phyloP scores from a whole-genome alignment of 169 alveolate genomes.

The Theileria orientalis region DNA sequence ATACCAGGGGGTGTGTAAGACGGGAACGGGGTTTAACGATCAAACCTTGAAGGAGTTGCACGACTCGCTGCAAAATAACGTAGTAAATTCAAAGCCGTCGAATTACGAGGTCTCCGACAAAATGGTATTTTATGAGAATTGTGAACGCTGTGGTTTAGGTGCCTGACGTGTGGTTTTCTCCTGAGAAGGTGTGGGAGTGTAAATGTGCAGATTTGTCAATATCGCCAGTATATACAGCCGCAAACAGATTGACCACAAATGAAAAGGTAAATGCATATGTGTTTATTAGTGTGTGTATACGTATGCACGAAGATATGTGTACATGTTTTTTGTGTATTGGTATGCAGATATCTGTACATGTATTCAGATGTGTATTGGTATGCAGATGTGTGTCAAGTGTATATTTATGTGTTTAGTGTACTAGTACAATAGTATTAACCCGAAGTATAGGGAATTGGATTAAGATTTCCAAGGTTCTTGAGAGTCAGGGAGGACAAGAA shows the following conservation, averaged over 20 bases:
- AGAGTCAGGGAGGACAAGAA: conserved; percentile 94
- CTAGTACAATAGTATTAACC: background rate
- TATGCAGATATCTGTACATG: background rate
- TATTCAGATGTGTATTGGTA: background rate
- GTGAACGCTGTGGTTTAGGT: conserved; percentile 25
- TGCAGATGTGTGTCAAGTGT: background rate
- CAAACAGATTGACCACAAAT: conserved; percentile 78
- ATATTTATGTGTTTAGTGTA: background rate
- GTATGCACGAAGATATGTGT: too few relatives aligned
- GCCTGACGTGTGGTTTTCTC: conserved; percentile 87
- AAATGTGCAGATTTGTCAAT: conserved; percentile 96
- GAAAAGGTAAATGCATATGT: conserved; percentile 37
- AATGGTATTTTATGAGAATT: conserved; percentile 16
- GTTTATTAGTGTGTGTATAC: background rate
- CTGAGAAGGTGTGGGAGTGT: conserved; percentile 95
- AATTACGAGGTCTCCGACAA: conserved; percentile 72
- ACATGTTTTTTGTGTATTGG: background rate
- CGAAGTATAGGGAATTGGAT: conserved; percentile 90
- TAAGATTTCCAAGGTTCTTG: conserved; percentile 96
- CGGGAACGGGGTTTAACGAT: conserved; percentile 96
- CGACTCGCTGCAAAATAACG: conserved; percentile 81
- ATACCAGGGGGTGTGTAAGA: conserved; percentile 92
- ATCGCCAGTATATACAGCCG: conserved; percentile 96
- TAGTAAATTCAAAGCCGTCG: conserved; percentile 70
- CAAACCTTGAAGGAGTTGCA: conserved; percentile 83